phyloP scores from a whole-genome alignment of 345 rosid species.

The Xanthoceras sorbifolium region DNA sequence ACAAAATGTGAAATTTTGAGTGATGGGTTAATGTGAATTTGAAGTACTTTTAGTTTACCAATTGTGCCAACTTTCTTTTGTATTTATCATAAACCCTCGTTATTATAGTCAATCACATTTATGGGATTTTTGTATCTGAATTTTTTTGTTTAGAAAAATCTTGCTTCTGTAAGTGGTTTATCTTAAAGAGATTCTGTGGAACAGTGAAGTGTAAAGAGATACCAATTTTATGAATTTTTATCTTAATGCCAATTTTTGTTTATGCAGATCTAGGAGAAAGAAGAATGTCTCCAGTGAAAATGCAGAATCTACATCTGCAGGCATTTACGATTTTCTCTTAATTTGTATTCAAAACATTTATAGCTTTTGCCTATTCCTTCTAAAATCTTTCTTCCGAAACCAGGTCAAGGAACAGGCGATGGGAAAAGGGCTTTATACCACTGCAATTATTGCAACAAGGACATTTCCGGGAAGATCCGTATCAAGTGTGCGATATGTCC shows the following conservation, averaged over 20 bases:
- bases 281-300: constrained; percentile 74
- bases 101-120: not conserved
- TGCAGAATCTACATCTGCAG: constrained; percentile 68
- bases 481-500: constrained; percentile 93
- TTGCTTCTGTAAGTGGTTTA: not conserved
- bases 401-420: constrained; percentile 78
- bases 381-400: constrained; percentile 16
- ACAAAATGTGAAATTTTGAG: not conserved
- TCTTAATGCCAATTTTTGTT: constrained; percentile 8
- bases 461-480: constrained; percentile 83
- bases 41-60: no score
- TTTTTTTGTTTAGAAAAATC: not conserved
- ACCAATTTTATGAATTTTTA: not conserved
- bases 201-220: not conserved
- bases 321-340: constrained; percentile 32
- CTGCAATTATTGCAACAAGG: constrained; percentile 98
- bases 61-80: no score
- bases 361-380: not conserved
- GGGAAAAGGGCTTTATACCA: constrained; percentile 88
- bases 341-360: constrained; percentile 11
- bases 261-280: constrained; percentile 86
- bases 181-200: not conserved
- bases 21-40: no score
- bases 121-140: not conserved
- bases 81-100: no score